phyloP scores from a whole-genome alignment of 2,329 filamentous ascomycete genomes.

The Colletotrichum euphorbiae region DNA sequence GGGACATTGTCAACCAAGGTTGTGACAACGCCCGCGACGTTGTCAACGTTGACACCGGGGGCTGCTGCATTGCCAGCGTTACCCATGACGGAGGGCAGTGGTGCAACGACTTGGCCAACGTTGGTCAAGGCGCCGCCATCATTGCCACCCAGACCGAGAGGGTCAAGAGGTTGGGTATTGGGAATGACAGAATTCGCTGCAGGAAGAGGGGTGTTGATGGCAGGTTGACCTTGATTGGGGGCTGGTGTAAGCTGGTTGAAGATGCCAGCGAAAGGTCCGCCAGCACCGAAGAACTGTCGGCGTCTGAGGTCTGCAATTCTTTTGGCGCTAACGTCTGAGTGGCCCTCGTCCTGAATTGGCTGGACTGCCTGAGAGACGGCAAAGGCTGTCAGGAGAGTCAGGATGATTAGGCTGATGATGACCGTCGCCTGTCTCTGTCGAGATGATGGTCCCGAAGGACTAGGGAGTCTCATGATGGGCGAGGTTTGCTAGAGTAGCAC shows the following conservation, averaged over 20 bases:
- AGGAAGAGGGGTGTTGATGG: slow-evolving; percentile 13
- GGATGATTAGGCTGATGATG: slow-evolving; percentile 12
- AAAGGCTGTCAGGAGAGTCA: slow-evolving; percentile 17
- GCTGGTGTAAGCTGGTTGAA: slow-evolving; percentile 5
- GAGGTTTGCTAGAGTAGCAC: not conserved
- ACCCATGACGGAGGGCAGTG: slow-evolving; percentile 1
- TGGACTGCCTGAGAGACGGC: slow-evolving; percentile 13
- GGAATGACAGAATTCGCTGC: not conserved
- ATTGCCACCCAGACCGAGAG: not conserved
- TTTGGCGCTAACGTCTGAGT: not conserved
- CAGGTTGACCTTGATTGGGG: slow-evolving; percentile 5
- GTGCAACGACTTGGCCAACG: not conserved
- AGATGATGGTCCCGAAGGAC: slow-evolving; percentile 4
- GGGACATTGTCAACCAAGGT: not conserved
- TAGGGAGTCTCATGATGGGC: slow-evolving; percentile 18
- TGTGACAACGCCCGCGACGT: not conserved
- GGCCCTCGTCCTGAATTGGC: not conserved
- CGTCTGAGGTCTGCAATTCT: not conserved
- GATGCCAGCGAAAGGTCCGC: slow-evolving; percentile 4
- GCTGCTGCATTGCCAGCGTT: not conserved
- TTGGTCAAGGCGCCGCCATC: not conserved
- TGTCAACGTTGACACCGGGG: not conserved
- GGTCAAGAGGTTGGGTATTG: slow-evolving; percentile 14
- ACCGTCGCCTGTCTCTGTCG: slow-evolving; percentile 4
- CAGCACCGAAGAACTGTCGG: slow-evolving; percentile 31